These are phyloP conservation scores for Spatholobus suberectus DNA, from an alignment of 306 rosid genomes.

Conservation along the genomic window DNA sequence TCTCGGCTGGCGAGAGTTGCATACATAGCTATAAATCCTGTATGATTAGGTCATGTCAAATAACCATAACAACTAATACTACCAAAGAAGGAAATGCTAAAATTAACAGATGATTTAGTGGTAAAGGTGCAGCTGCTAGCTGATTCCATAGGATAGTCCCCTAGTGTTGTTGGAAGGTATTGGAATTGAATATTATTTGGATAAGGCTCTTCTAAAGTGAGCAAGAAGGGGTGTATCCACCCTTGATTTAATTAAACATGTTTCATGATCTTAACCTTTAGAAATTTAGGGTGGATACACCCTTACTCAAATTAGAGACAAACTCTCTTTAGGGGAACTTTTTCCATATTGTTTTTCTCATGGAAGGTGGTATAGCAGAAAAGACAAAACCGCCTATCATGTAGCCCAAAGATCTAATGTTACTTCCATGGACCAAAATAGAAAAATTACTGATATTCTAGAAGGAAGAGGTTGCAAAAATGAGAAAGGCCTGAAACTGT, in stretches of 20 bases:
- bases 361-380: constrained; percentile 10
- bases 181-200: not conserved
- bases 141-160: not conserved
- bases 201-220: not conserved
- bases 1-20: constrained; percentile 86
- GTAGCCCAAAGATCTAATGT: not conserved
- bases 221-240: not conserved
- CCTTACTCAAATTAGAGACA: not conserved
- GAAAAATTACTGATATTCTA: not conserved
- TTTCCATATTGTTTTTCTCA: not conserved
- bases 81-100: not conserved
- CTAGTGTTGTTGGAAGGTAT: not conserved
- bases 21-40: constrained; percentile 75
- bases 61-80: not conserved
- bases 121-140: not conserved
- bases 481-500: not conserved
- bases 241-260: not conserved
- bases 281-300: not conserved
- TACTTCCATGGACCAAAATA: not conserved
- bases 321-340: not conserved
- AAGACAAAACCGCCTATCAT: not conserved
- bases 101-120: not conserved
- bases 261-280: not conserved
- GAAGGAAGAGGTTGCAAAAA: not conserved
- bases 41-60: constrained; percentile 11